Base-by-base conservation (phyloP, 192 early-diverging fungal genomes). In the Coemansia sp. region DNA sequence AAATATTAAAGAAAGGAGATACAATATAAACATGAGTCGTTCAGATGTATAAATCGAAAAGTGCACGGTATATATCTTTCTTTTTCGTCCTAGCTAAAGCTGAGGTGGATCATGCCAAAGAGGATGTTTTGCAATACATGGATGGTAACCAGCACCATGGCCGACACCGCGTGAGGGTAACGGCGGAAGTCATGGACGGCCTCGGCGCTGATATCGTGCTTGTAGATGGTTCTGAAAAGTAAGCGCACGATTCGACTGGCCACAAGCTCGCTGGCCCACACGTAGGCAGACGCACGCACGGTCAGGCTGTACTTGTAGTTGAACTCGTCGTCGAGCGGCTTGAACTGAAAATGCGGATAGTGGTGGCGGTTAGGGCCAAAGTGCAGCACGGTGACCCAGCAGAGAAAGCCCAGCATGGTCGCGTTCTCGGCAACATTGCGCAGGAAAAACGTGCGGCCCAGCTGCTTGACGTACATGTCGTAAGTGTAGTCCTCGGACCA, bases 351-450 rank as follows among this genome's bases (percentile, higher is more conserved):
- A 53, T 88, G 88, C 20, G 87, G 83, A 66, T 91, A 91, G 42
- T 85, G 84, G 18, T 61, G 61, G 42, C 80, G 46, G 65, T 91
- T 91, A 27, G 88, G 87, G 14, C 89, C 89, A 60, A 83, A 87
- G 69, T 88, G 84, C 42, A 91, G 77, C 14, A 91, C 79, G 48
- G 82, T 77, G 39, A 88, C 82, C 87, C 88, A 89, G 54, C 75
- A 81, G 30, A 91, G 51, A 56, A 91, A 91, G 9, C 86, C 86
- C n/a, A 91, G 65, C 83, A 91, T 87, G 23, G 89, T 91, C 0
- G 83, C 84, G 58, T 91, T 91, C 66, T 91, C 89, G 13, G 89
- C 89, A 32, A 87, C 72, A 68, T 89, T 91, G 39, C 89, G 81
- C 42, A 89, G 63, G 56, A 88, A 91, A 52, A 91, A 85, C 0